Evolutionary conservation across 805 yeast genomes (phyloP).

Genomic region (Kregervanrija delftensis): DNA sequence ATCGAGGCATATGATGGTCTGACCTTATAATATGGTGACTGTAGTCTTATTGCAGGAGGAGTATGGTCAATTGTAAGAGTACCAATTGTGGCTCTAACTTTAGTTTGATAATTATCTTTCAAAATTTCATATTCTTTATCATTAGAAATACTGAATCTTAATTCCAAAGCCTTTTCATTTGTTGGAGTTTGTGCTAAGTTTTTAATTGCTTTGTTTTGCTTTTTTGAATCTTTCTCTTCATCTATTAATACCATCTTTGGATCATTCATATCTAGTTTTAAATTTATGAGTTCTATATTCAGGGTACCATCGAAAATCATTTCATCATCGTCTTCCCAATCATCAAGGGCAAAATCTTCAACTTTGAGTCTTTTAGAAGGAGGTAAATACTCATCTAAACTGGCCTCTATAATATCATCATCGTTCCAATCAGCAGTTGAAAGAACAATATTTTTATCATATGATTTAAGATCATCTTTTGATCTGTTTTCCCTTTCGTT

Average conservation of each 20-base stretch:
- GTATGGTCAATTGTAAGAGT: constrained; percentile 89
- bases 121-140: constrained; percentile 79
- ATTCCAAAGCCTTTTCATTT: constrained; percentile 45
- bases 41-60: constrained; percentile 77
- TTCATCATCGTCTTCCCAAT: constrained; percentile 55
- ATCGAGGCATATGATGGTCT: constrained; percentile 57
- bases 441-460: constrained; percentile 49
- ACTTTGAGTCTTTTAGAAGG: constrained; percentile 21
- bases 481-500: constrained; percentile 10
- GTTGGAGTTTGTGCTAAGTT: constrained; percentile 39
- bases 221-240: constrained; percentile 19
- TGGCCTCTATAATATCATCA: constrained; percentile 50
- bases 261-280: constrained; percentile 80
- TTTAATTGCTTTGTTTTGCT: constrained; percentile 10
- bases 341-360: constrained; percentile 34
- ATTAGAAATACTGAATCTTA: constrained; percentile 78
- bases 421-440: constrained; percentile 80
- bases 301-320: constrained; percentile 66
- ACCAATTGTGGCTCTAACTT: constrained; percentile 88
- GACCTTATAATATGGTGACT: constrained; percentile 87
- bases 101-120: constrained; percentile 81
- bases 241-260: constrained; percentile 66
- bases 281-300: constrained; percentile 27
- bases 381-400: constrained; percentile 18
- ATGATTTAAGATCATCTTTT: constrained; percentile 22